Conservation (phyloP, 768 basidiomycete genomes). For the Crassisporium funariophilum region DNA sequence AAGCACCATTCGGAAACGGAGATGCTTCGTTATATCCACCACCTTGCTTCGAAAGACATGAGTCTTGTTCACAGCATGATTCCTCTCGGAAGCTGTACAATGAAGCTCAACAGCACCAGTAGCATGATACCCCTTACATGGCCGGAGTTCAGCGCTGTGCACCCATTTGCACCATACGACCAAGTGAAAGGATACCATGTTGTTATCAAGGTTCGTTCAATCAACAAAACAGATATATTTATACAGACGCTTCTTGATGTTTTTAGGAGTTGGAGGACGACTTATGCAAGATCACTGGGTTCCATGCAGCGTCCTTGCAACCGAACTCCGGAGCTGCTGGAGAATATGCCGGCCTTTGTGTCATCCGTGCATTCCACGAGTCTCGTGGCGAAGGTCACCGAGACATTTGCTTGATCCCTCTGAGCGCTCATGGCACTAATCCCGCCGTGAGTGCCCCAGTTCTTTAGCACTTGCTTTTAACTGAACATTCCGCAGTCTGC, state of each 20-base stretch:
- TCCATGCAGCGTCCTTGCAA: conserved; percentile 93
- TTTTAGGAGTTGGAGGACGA: conserved; percentile 85
- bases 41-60: conserved; percentile 92
- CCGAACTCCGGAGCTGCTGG: conserved; percentile 99
- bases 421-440: conserved; percentile 98
- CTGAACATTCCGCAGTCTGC: conserved; percentile 66
- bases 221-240: not conserved
- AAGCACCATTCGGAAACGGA: conserved; percentile 98
- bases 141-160: conserved; percentile 88
- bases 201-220: conserved; percentile 67
- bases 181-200: conserved; percentile 87
- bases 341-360: conserved; percentile 93
- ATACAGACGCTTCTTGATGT: not conserved
- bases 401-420: conserved; percentile 90
- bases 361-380: conserved; percentile 94
- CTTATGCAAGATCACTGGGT: conserved; percentile 95
- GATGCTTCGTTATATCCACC: conserved; percentile 95
- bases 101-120: conserved; percentile 98
- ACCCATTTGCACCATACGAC: conserved; percentile 89
- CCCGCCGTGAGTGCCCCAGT: conserved; percentile 71
- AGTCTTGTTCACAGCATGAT: conserved; percentile 97
- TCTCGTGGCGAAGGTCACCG: conserved; percentile 84
- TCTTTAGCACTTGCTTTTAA: not conserved
- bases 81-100: conserved; percentile 92
- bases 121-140: conserved; percentile 97